Evolutionary conservation across 1,139 yeast genomes (phyloP), one percentile per base, ranked within the genome.

Genomic region (Hyphopichia pseudoburtonii): DNA sequence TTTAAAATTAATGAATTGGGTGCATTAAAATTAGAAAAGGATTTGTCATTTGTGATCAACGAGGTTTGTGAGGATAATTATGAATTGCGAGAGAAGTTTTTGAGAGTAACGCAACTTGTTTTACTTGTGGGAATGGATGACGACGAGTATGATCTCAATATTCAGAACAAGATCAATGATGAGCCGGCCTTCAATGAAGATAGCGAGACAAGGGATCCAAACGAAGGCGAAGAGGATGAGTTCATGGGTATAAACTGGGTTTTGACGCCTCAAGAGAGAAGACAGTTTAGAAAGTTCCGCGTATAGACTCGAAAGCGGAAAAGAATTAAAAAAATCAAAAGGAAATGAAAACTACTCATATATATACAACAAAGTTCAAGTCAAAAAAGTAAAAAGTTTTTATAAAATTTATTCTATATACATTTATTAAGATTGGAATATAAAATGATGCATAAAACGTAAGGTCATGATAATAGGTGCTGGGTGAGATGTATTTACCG

Each of bases 51-150:
- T 33, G 73, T 90, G 28, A 86, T 92, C 35, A 75, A 78, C 37
- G 84, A 82, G 44, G 73, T 51, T 54, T 87, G 62, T 71, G 78
- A 57, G 56, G 81, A 57, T 64, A 69, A 81, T 50, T 92, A 88
- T 58, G 77, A 76, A 32, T 65, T 89, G 49, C 71, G 96, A 44
- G 92, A 87, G 43, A 78, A 79, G 51, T 92, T 90, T 54, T 73
- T 85, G 3, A 72, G 88, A 42, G 81, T 88, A 3, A 88, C 96
- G 0, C 97, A 90, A 57, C 73, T 90, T 33, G 85, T 88, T 8
- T 76, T 87, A 66, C 67, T 88, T 33, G 70, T 89, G 28, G 94
- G 96, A 2, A 74, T 88, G 67, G 96, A 88, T 48, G 92, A 86
- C 43, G 92, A 83, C 37, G 95, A 86, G 48, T 71, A 70, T 39